Conservation (phyloP, 345 rosid species). For the Balakata baccata region DNA sequence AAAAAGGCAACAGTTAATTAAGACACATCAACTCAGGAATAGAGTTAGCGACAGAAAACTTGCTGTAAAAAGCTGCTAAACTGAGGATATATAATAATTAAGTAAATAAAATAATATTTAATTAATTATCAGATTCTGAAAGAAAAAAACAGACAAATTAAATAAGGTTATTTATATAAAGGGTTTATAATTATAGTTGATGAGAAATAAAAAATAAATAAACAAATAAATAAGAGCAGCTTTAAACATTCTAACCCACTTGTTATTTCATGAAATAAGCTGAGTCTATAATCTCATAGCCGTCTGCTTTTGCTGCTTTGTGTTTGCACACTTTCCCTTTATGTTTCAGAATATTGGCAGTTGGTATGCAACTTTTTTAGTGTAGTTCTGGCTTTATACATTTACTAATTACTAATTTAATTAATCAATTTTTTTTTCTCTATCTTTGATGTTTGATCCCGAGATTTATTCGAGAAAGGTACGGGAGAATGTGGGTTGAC, state of each 20-base stretch:
- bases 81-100: too few relatives aligned
- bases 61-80: conserved; percentile 29
- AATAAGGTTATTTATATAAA: conserved; percentile 4
- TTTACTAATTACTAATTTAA: not conserved
- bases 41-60: conserved; percentile 26
- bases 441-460: conserved; percentile 33
- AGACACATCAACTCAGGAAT: conserved; percentile 15
- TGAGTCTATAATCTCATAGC: conserved; percentile 23
- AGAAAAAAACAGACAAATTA: not conserved
- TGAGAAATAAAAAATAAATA: not conserved
- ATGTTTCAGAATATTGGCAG: conserved; percentile 26
- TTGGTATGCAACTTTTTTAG: conserved; percentile 33
- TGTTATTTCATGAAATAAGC: conserved; percentile 29
- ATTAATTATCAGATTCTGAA: conserved; percentile 30
- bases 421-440: not conserved
- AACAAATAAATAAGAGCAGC: conserved; percentile 29
- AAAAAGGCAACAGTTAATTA: not conserved
- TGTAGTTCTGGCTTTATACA: conserved; percentile 28
- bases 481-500: conserved; percentile 39
- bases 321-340: conserved; percentile 17
- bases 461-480: conserved; percentile 47
- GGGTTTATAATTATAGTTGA: not conserved
- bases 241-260: conserved; percentile 34
- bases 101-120: not conserved
- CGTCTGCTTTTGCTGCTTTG: conserved; percentile 30